Conservation (phyloP, 1,284 basidiomycete species). For the Vanrija humicola region DNA sequence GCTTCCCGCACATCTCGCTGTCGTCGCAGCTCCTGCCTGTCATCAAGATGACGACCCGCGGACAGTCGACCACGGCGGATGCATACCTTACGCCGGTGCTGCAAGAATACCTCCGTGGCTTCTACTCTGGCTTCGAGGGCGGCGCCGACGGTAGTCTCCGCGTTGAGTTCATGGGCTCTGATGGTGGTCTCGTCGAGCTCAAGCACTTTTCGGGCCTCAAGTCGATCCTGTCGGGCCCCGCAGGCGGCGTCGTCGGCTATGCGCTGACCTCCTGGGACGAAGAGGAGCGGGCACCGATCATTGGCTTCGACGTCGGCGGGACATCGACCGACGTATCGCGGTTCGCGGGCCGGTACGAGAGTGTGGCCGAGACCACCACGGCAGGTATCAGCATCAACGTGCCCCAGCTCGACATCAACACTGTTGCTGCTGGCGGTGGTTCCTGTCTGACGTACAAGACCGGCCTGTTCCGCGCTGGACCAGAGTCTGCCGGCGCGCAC, state of each 20-base stretch:
- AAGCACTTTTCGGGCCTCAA: conserved; percentile 79
- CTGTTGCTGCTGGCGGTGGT: conserved; percentile 77
- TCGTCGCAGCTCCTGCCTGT: conserved; percentile 85
- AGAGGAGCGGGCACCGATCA: conserved; percentile 26
- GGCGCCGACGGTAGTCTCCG: conserved; percentile 32
- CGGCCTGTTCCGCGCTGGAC: conserved; percentile 76
- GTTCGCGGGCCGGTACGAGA: conserved; percentile 78
- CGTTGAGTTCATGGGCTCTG: conserved; percentile 73
- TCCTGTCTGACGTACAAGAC: conserved; percentile 75
- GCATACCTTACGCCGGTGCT: conserved; percentile 94
- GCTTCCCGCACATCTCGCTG: conserved; percentile 81
- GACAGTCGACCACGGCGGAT: conserved; percentile 87
- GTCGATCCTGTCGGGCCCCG: conserved; percentile 60
- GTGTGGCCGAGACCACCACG: conserved; percentile 85
- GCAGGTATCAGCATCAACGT: conserved; percentile 85
- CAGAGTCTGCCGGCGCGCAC: conserved; percentile 71
- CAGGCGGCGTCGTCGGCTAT: conserved; percentile 42
- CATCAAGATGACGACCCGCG: conserved; percentile 90
- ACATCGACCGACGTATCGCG: conserved; percentile 88
- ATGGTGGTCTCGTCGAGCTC: conserved; percentile 80
- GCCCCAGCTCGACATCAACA: conserved; percentile 84
- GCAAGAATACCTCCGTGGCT: conserved; percentile 80
- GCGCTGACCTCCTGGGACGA: conserved; percentile 33
- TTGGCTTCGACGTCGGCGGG: conserved; percentile 71
- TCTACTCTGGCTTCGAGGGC: conserved; percentile 83